Percentiles rank a stretch among this genome's conserved stretches.
Evolutionary conservation across 1,284 basidiomycete genomes (phyloP).

Genomic region (Trichosporon ovoides): DNA sequence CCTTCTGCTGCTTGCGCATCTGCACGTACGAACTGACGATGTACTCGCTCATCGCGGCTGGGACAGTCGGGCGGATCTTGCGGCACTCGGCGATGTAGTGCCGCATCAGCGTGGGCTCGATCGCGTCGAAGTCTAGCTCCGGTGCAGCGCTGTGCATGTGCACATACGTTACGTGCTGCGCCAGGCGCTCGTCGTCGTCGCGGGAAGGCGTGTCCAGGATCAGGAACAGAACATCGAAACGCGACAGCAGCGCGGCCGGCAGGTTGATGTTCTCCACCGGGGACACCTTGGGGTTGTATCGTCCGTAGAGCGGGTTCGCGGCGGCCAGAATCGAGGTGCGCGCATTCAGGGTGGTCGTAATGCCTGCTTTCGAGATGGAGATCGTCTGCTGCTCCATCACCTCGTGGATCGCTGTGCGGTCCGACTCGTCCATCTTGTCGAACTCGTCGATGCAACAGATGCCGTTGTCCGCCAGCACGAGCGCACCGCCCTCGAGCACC

Average conservation of each 20-base stretch:
- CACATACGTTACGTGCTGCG: constrained; percentile 95
- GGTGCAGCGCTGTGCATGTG: constrained; percentile 95
- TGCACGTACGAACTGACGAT: constrained; percentile 94
- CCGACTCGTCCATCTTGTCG: constrained; percentile 99
- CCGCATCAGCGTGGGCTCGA: constrained; percentile 82
- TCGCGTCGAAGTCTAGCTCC: constrained; percentile 65
- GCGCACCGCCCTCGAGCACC: constrained; percentile 97
- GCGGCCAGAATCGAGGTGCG: constrained; percentile 96
- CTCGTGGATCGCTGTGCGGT: constrained; percentile 98
- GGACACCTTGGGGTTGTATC: constrained; percentile 95
- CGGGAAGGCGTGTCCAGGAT: constrained; percentile 92
- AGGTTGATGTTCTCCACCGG: constrained; percentile 99
- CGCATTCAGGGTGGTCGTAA: constrained; percentile 96
- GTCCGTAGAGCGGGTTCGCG: constrained; percentile 94
- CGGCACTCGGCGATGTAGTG: constrained; percentile 95
- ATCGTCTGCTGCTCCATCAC: constrained; percentile 99
- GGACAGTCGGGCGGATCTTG: constrained; percentile 78
- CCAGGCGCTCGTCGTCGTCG: constrained; percentile 92
- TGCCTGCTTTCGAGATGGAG: constrained; percentile 97
- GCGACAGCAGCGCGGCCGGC: constrained; percentile 88
- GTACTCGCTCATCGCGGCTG: constrained; percentile 80
- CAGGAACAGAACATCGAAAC: constrained; percentile 95
- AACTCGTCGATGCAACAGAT: constrained; percentile 99
- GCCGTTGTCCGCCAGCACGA: constrained; percentile 97
- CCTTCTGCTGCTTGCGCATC: constrained; percentile 84